A percentile compares a stretch with the other conserved stretches of the same genome.
These are phyloP conservation scores for Solanum etuberosum DNA, from an alignment of 257 asterid species.

Conservation along the genomic window DNA sequence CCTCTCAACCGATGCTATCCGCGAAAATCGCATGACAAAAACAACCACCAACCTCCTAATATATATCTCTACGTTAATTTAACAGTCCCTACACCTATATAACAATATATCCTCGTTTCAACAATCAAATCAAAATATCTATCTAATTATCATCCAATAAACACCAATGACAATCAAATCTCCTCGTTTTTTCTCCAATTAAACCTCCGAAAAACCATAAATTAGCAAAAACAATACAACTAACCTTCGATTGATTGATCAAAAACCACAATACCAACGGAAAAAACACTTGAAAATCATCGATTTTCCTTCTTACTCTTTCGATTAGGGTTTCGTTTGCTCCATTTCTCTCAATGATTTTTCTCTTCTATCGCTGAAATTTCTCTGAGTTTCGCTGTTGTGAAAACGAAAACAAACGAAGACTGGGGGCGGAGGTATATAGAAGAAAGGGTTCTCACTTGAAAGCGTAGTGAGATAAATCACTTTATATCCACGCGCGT, in stretches of 20 bases:
- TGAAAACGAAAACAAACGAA: neutral
- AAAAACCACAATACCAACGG: conserved; percentile 17
- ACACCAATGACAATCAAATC: conserved; percentile 1
- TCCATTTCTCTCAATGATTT: neutral
- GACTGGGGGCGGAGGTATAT: conserved; percentile 57
- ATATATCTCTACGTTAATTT: neutral
- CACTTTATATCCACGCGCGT: conserved; percentile 13
- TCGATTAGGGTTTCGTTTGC: neutral
- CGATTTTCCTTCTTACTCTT: conserved; percentile 5
- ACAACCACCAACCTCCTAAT: conserved; percentile 8
- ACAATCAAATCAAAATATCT: neutral
- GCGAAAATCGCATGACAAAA: conserved; percentile 65
- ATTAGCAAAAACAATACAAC: conserved; percentile 26
- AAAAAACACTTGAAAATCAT: conserved; percentile 22
- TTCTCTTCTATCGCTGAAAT: neutral
- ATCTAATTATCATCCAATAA: neutral
- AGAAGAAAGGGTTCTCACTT: conserved; percentile 27
- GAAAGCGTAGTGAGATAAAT: neutral
- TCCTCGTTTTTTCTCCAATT: neutral
- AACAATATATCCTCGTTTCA: neutral
- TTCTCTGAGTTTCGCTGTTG: neutral
- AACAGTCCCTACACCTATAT: neutral
- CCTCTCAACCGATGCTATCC: conserved; percentile 36
- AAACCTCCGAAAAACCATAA: conserved; percentile 1
- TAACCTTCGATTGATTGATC: conserved; percentile 47